Conservation (phyloP, 768 basidiomycete genomes). For the Tulasnella sp. region DNA sequence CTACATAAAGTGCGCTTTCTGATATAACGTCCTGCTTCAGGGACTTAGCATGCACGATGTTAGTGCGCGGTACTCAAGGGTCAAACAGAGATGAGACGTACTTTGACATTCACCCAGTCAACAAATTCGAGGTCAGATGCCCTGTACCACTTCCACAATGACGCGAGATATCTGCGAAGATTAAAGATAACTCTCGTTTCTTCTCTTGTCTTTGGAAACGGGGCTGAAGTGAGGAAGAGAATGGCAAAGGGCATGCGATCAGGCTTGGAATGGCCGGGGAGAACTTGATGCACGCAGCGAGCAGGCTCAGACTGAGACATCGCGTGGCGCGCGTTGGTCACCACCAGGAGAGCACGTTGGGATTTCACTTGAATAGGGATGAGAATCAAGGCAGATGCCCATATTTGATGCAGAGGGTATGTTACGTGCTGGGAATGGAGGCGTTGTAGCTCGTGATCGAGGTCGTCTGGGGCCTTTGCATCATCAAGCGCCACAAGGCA, state of each 20-base stretch:
- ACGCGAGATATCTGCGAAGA: no score
- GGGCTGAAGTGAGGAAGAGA: neutral
- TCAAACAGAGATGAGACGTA: no score
- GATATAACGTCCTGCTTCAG: no score
- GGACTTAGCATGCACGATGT: no score
- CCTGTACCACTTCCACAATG: no score
- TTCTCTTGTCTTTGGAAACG: neutral
- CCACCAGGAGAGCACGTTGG: neutral
- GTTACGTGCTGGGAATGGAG: neutral
- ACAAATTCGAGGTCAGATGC: no score
- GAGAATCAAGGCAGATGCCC: neutral
- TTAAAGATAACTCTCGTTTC: no score
- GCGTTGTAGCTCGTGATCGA: neutral
- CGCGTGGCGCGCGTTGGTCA: neutral
- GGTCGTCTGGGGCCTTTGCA: neutral
- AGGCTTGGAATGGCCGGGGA: neutral
- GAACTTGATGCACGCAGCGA: neutral
- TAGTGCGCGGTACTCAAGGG: no score
- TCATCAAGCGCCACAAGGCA: neutral
- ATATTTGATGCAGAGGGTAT: neutral
- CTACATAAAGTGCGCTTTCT: no score
- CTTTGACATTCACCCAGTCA: no score
- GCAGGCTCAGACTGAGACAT: neutral
- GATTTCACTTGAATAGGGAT: neutral
- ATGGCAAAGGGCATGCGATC: neutral